Evolutionary conservation across 148 eudicot genomes (phyloP).

Genomic region (Chenopodium quinoa): DNA sequence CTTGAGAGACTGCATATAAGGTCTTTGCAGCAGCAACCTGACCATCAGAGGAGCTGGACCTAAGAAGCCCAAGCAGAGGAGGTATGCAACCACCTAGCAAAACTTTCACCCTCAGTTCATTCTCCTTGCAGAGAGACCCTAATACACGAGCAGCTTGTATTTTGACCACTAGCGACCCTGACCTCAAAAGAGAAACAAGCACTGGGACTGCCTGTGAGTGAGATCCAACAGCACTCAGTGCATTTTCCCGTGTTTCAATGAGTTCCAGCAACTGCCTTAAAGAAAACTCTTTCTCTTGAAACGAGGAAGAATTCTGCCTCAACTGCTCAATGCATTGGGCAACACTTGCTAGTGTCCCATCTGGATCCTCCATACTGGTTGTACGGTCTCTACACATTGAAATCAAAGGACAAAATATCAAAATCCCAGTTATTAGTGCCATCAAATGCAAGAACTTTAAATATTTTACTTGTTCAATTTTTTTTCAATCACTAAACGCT

Average conservation of each 20-base stretch:
- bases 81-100: slow-evolving; percentile 97
- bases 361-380: slow-evolving; percentile 95
- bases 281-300: slow-evolving; percentile 76
- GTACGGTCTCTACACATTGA: slow-evolving; percentile 70
- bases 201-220: slow-evolving; percentile 99
- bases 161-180: slow-evolving; percentile 80
- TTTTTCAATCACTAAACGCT: neutral
- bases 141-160: slow-evolving; percentile 90
- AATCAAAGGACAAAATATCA: slow-evolving; percentile 12
- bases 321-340: slow-evolving; percentile 98
- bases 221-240: slow-evolving; percentile 98
- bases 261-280: slow-evolving; percentile 81
- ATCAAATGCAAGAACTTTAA: neutral
- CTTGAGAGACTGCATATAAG: slow-evolving; percentile 92
- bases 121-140: slow-evolving; percentile 94
- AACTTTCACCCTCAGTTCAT: slow-evolving; percentile 92
- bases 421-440: neutral
- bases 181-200: slow-evolving; percentile 88
- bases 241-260: slow-evolving; percentile 88
- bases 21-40: slow-evolving; percentile 94
- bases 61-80: slow-evolving; percentile 87
- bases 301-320: slow-evolving; percentile 76
- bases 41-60: slow-evolving; percentile 84
- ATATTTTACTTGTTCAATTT: neutral
- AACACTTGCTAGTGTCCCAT: slow-evolving; percentile 95